phyloP scores from a whole-genome alignment of 148 eudicot genomes.

The Dysphania ambrosioides region DNA sequence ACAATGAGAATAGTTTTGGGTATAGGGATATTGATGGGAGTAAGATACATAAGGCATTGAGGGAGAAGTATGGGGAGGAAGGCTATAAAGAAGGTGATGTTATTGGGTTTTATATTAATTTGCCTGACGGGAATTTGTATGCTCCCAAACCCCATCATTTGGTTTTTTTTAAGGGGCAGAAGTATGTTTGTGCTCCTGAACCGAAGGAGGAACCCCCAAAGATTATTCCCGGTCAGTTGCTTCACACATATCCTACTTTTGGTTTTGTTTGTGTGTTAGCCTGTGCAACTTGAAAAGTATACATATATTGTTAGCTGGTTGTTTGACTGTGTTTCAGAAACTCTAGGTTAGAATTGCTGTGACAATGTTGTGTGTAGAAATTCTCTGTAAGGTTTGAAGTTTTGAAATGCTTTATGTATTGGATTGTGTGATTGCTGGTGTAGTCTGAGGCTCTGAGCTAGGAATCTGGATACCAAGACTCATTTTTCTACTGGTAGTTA shows the following conservation, averaged over 20 bases:
- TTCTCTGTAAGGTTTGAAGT: background rate
- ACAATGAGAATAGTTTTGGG: constrained; percentile 85
- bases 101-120: constrained; percentile 83
- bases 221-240: constrained; percentile 68
- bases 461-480: background rate
- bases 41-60: constrained; percentile 89
- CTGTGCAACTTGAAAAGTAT: background rate
- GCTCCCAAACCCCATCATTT: constrained; percentile 58
- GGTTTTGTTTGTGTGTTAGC: background rate
- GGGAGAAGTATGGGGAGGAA: constrained; percentile 84
- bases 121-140: constrained; percentile 69
- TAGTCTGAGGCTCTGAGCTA: background rate
- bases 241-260: background rate
- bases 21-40: constrained; percentile 96
- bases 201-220: constrained; percentile 79
- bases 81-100: constrained; percentile 93
- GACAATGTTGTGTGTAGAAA: background rate
- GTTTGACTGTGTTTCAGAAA: background rate
- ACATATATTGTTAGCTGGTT: background rate
- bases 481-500: background rate
- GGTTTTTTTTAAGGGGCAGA: constrained; percentile 84
- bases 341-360: background rate
- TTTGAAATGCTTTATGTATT: background rate
- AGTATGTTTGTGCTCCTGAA: constrained; percentile 61
- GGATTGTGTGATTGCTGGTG: background rate